phyloP scores from a whole-genome alignment of 2,329 filamentous ascomycete genomes.

The Mycocentrospora acerina region DNA sequence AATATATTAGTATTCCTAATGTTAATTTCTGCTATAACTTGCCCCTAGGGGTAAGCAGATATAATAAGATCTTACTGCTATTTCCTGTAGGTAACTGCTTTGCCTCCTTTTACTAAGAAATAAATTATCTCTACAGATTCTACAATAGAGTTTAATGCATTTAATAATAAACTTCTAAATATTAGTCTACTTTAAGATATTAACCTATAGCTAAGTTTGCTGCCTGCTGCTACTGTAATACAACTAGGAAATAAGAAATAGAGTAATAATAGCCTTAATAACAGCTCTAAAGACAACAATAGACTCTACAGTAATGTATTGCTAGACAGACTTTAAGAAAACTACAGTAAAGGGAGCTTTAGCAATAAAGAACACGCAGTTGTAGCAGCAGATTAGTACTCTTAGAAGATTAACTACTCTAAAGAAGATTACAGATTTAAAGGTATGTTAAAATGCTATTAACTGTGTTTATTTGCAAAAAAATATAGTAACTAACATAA shows the following conservation, averaged over 20 bases:
- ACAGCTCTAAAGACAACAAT: too few species aligned
- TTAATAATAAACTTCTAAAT: background rate
- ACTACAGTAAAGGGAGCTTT: conserved; percentile 7
- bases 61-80: background rate
- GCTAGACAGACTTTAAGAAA: background rate
- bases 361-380: conserved; percentile 5
- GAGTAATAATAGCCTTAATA: background rate
- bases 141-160: background rate
- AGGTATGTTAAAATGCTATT: conserved; percentile 1
- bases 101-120: background rate
- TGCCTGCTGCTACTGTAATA: background rate
- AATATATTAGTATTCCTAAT: background rate
- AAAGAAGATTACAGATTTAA: conserved; percentile 7
- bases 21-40: background rate
- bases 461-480: too few species aligned
- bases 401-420: conserved; percentile 8
- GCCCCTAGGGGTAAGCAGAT: conserved; percentile 1
- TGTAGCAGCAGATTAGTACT: conserved; percentile 5
- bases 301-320: too few species aligned
- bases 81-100: background rate
- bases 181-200: background rate
- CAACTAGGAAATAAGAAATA: background rate
- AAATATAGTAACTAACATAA: background rate
- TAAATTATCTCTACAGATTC: background rate
- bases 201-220: background rate